A percentile compares a stretch with the other conserved stretches of the same genome.
phyloP scores from a whole-genome alignment of 2,329 filamentous ascomycete species.

The Aspergillus candidus region DNA sequence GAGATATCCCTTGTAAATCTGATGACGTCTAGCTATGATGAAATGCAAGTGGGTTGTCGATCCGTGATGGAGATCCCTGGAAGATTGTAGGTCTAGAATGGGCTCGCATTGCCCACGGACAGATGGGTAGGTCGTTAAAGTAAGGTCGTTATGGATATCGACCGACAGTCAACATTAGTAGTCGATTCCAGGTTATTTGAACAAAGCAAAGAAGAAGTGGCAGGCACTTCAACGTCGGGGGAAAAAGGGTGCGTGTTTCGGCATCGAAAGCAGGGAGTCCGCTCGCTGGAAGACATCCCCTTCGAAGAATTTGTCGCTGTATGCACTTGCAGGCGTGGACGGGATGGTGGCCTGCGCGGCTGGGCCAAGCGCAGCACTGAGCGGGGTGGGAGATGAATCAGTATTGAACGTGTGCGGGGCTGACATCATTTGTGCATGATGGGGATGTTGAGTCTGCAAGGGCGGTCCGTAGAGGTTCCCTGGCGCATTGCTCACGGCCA shows the following conservation, averaged over 20 bases:
- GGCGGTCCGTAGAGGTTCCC: constrained; percentile 32
- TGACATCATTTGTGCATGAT: constrained; percentile 29
- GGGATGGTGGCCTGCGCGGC: constrained; percentile 86
- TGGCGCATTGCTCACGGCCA: constrained; percentile 28
- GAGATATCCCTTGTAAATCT: too few relatives aligned
- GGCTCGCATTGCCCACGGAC: too few relatives aligned
- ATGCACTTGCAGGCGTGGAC: constrained; percentile 47
- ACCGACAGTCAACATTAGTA: too few relatives aligned
- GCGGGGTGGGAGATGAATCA: constrained; percentile 68
- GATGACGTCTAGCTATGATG: too few relatives aligned
- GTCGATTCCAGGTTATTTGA: too few relatives aligned
- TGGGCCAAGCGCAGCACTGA: constrained; percentile 82
- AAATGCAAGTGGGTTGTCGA: too few relatives aligned
- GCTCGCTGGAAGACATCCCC: constrained; percentile 46
- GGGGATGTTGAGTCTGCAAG: constrained; percentile 25
- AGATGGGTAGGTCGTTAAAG: too few relatives aligned
- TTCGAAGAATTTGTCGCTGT: constrained; percentile 45
- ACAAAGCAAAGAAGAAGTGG: neutral
- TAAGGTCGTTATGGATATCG: too few relatives aligned
- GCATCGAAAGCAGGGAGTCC: constrained; percentile 43
- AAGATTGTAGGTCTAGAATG: too few relatives aligned
- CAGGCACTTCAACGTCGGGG: constrained; percentile 28
- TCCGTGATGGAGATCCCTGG: too few relatives aligned
- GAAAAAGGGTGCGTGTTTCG: constrained; percentile 37
- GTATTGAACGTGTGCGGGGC: constrained; percentile 19